phyloP scores from a whole-genome alignment of 257 asterid genomes.

The Oldenlandia corymbosa region DNA sequence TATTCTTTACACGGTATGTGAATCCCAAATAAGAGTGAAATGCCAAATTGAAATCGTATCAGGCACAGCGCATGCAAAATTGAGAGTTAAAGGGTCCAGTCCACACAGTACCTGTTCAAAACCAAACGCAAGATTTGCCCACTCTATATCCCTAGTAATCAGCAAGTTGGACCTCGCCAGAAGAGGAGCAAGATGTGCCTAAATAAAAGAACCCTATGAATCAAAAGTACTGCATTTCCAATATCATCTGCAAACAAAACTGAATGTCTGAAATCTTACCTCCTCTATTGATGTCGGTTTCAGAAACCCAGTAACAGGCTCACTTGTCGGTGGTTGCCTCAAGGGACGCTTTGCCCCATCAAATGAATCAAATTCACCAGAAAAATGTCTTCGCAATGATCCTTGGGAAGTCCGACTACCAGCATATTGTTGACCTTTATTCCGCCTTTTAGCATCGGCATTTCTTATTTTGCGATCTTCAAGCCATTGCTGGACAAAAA shows the following conservation, averaged over 20 bases:
- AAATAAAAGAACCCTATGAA: slow-evolving; percentile 19
- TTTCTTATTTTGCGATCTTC: slow-evolving; percentile 46
- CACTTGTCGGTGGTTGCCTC: slow-evolving; percentile 78
- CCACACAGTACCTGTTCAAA: slow-evolving; percentile 77
- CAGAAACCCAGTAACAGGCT: slow-evolving; percentile 65
- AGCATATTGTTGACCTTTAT: slow-evolving; percentile 23
- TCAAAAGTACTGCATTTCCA: neutral
- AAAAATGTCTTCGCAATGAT: slow-evolving; percentile 37
- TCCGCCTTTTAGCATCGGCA: slow-evolving; percentile 27
- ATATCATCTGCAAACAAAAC: slow-evolving; percentile 6
- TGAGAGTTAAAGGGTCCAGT: slow-evolving; percentile 14
- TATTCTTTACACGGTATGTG: too few relatives aligned
- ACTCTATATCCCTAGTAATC: slow-evolving; percentile 96
- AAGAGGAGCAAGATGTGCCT: slow-evolving; percentile 83
- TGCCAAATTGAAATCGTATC: too few relatives aligned
- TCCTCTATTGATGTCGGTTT: slow-evolving; percentile 75
- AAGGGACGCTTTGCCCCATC: slow-evolving; percentile 36
- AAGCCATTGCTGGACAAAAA: slow-evolving; percentile 70
- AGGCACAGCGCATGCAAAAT: neutral
- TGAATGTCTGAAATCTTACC: slow-evolving; percentile 36
- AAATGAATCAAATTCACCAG: slow-evolving; percentile 37
- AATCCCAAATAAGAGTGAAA: too few relatives aligned
- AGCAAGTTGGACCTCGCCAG: slow-evolving; percentile 94
- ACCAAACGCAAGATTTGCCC: slow-evolving; percentile 91
- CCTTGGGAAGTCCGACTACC: slow-evolving; percentile 22